Percentiles rank a stretch among this genome's conserved stretches.
Conservation (phyloP, 257 asterid species). For the Buddleja alternifolia region DNA sequence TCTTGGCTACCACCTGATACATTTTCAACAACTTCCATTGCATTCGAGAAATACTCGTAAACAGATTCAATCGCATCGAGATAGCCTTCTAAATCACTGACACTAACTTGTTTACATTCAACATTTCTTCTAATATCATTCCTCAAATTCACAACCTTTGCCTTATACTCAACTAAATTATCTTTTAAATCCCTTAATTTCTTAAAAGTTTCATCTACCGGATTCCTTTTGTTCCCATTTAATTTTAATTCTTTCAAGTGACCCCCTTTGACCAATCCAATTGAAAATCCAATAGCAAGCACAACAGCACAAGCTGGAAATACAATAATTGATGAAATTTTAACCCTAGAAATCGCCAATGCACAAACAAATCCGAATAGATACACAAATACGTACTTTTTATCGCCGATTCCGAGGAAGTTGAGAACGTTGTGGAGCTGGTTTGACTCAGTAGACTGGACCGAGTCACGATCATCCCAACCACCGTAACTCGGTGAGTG, state of each 20-base stretch:
- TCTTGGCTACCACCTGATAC: conserved; percentile 41
- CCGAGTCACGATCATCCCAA: conserved; percentile 69
- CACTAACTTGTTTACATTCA: conserved; percentile 47
- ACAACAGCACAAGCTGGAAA: conserved; percentile 82
- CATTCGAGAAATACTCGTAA: conserved; percentile 34
- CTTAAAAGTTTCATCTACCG: conserved; percentile 46
- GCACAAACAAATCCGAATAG: conserved; percentile 87
- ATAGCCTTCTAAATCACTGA: conserved; percentile 62
- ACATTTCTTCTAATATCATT: conserved; percentile 49
- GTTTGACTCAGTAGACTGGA: conserved; percentile 59
- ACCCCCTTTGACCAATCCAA: conserved; percentile 74
- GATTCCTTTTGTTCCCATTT: conserved; percentile 42
- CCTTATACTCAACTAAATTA: conserved; percentile 40
- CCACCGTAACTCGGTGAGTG: conserved; percentile 62
- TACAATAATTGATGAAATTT: conserved; percentile 65
- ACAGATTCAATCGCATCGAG: conserved; percentile 49
- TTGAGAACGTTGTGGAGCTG: conserved; percentile 48
- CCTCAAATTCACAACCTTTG: conserved; percentile 47
- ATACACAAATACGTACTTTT: conserved; percentile 69
- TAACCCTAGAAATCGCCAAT: conserved; percentile 75
- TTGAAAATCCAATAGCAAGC: conserved; percentile 76
- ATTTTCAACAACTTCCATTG: conserved; percentile 50
- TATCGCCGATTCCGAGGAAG: conserved; percentile 69
- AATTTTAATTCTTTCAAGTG: conserved; percentile 41
- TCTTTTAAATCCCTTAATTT: conserved; percentile 46